These are phyloP conservation scores for Solanum hybrid DNA, from an alignment of 305 asterid genomes.

Conservation along the genomic window DNA sequence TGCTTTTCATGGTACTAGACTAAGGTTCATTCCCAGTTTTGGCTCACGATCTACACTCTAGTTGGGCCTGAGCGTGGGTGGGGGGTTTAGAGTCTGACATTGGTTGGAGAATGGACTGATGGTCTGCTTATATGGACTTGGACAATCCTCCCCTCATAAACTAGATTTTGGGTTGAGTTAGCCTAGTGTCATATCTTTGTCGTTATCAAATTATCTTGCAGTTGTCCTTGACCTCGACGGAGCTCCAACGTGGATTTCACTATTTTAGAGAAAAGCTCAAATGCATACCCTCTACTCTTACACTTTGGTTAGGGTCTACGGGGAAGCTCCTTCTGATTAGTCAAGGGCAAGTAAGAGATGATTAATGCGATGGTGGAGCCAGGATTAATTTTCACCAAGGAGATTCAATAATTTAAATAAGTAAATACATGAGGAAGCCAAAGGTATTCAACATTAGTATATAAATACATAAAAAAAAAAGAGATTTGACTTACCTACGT, in stretches of 20 bases:
- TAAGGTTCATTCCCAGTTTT: background rate
- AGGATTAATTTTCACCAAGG: background rate
- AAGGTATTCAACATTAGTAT: background rate
- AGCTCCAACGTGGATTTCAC: background rate
- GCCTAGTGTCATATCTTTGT: background rate
- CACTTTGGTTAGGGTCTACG: background rate
- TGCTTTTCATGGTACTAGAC: background rate
- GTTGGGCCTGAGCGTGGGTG: background rate
- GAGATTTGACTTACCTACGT: background rate
- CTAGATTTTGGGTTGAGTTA: background rate
- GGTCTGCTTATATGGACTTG: background rate
- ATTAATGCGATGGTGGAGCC: background rate
- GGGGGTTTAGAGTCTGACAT: background rate
- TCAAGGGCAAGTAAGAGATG: background rate
- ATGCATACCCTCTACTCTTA: background rate
- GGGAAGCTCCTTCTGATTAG: background rate
- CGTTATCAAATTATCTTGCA: background rate
- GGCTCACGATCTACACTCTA: background rate
- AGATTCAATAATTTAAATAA: background rate
- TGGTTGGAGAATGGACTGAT: background rate
- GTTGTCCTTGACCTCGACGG: background rate
- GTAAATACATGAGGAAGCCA: background rate
- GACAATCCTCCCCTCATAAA: background rate
- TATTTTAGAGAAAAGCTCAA: background rate
- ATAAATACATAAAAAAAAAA: background rate